Conservation (phyloP, 1,284 basidiomycete genomes). For the Wolfiporia cocos region DNA sequence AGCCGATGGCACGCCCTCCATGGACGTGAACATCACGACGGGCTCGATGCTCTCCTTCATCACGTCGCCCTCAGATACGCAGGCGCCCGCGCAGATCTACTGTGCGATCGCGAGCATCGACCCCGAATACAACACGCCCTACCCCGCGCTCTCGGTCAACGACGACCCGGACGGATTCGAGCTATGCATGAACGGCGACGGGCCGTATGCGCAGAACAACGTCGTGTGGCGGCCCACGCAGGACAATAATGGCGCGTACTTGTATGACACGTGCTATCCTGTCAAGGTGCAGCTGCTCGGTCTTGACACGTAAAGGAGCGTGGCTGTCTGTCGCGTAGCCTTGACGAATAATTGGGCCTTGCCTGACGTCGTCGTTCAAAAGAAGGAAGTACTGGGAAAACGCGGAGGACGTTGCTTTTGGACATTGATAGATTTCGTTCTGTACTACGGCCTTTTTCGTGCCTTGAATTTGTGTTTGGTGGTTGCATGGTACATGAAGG, state of each 20-base stretch:
- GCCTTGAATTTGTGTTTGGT: too few species aligned
- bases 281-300: slow-evolving; percentile 7
- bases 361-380: too few species aligned
- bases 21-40: slow-evolving; percentile 7
- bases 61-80: slow-evolving; percentile 10
- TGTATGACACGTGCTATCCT: slow-evolving; percentile 9
- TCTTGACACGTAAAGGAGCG: neutral
- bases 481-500: too few species aligned
- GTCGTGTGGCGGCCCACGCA: slow-evolving; percentile 12
- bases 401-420: neutral
- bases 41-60: slow-evolving; percentile 13
- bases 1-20: slow-evolving; percentile 8
- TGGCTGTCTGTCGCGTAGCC: neutral
- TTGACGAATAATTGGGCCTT: too few species aligned
- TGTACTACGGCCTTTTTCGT: too few species aligned
- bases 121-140: slow-evolving; percentile 17
- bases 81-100: slow-evolving; percentile 12
- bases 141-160: slow-evolving; percentile 19
- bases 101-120: slow-evolving; percentile 22
- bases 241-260: slow-evolving; percentile 11
- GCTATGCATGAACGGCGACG: slow-evolving; percentile 12
- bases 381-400: neutral
- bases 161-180: slow-evolving; percentile 16
- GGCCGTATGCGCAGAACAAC: slow-evolving; percentile 8
- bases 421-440: too few species aligned